A percentile compares a stretch with the other conserved stretches of the same genome.
phyloP scores from a whole-genome alignment of 1,284 basidiomycete species.

The Leccinum subspadiceum region DNA sequence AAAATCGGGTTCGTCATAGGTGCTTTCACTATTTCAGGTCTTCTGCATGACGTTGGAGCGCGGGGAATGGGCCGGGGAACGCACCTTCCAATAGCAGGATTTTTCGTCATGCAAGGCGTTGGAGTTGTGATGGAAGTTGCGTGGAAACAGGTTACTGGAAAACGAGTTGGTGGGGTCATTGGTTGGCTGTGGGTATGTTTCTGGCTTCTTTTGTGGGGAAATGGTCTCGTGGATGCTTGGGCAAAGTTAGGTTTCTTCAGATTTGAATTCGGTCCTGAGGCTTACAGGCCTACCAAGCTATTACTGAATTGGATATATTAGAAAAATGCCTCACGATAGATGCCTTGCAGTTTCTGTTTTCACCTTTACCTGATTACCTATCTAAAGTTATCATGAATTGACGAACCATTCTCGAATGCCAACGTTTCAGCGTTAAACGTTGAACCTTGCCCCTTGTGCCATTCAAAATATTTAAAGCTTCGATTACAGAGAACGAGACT shows the following conservation, averaged over 20 bases:
- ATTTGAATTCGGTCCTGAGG: constrained; percentile 12
- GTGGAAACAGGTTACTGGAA: constrained; percentile 43
- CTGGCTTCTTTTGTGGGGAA: constrained; percentile 48
- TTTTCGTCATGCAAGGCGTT: constrained; percentile 56
- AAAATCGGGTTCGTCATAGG: constrained; percentile 50
- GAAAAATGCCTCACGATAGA: not conserved
- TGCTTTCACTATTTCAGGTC: constrained; percentile 49
- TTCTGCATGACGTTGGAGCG: constrained; percentile 41
- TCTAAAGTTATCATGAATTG: not conserved
- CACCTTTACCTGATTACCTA: not conserved
- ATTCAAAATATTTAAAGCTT: not conserved
- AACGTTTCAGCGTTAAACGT: not conserved
- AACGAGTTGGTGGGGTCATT: constrained; percentile 41
- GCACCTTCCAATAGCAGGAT: constrained; percentile 45
- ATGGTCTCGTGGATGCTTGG: constrained; percentile 52
- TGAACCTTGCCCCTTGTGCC: not conserved
- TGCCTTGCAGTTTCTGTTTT: not conserved
- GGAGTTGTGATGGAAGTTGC: constrained; percentile 49
- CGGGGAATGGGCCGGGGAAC: constrained; percentile 46
- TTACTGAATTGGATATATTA: constrained; percentile 19
- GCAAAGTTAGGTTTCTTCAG: constrained; percentile 39
- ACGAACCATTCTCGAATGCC: not conserved
- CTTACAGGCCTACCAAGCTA: constrained; percentile 22
- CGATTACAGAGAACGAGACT: not conserved
- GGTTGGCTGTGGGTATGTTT: constrained; percentile 51